Evolutionary conservation across 441 rosid species (phyloP).

Genomic region (Gossypium davidsonii): DNA sequence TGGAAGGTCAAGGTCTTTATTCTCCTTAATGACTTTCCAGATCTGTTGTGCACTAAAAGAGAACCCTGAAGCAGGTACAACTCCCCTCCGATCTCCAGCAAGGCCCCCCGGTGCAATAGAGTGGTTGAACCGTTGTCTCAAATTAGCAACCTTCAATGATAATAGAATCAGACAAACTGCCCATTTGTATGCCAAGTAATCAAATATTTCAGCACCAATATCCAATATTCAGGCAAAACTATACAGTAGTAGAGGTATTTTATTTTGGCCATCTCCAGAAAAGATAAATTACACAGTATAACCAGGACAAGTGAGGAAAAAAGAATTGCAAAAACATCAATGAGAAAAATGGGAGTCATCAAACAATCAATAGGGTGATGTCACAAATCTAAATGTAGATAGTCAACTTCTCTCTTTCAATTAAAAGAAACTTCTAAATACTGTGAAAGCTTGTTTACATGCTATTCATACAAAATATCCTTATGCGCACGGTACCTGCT

Average conservation of each 20-base stretch:
- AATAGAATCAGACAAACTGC: constrained; percentile 11
- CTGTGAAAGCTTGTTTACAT: background rate
- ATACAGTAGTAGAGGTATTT: background rate
- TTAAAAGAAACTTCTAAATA: background rate
- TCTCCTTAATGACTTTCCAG: constrained; percentile 96
- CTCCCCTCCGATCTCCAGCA: constrained; percentile 98
- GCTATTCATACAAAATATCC: background rate
- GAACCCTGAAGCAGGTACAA: constrained; percentile 97
- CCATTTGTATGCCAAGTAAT: background rate
- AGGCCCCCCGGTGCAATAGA: constrained; percentile 98
- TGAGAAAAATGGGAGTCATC: background rate
- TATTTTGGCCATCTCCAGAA: background rate
- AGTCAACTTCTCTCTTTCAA: background rate
- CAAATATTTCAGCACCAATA: background rate
- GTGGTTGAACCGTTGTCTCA: constrained; percentile 82
- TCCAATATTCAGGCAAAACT: constrained; percentile 1
- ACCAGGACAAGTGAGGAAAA: background rate
- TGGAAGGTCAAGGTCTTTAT: constrained; percentile 98
- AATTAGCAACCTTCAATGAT: constrained; percentile 57
- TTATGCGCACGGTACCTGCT: constrained; percentile 53
- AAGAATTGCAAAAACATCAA: background rate
- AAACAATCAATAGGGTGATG: background rate
- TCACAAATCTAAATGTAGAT: background rate
- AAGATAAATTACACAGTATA: background rate
- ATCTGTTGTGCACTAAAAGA: constrained; percentile 88